Conservation (phyloP, 345 rosid genomes). For the Populus pruinosa region DNA sequence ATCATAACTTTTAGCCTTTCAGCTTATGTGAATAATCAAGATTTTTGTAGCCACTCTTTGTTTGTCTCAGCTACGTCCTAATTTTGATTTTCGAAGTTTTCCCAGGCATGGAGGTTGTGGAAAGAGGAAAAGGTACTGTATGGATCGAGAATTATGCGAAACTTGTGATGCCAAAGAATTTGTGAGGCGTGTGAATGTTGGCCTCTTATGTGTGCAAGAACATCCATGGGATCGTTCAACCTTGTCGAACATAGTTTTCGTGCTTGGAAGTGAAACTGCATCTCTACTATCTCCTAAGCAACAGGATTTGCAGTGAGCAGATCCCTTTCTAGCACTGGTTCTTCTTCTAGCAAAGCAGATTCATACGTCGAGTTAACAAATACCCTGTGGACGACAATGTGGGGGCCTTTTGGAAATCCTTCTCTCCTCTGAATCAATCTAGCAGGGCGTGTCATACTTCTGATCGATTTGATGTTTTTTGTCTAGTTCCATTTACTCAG, state of each 20-base stretch:
- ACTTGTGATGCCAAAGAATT: constrained; percentile 11
- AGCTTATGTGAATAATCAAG: constrained; percentile 9
- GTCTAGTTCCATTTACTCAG: not conserved
- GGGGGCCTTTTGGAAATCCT: not conserved
- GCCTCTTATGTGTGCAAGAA: constrained; percentile 35
- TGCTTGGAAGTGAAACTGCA: constrained; percentile 21
- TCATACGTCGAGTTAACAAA: not conserved
- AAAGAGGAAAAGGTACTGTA: constrained; percentile 11
- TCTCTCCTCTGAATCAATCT: not conserved
- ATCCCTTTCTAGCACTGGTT: not conserved
- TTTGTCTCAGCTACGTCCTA: not conserved
- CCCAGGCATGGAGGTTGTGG: constrained; percentile 24
- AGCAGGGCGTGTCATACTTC: not conserved
- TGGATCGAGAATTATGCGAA: constrained; percentile 11
- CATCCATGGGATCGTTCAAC: constrained; percentile 31
- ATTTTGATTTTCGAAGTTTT: not conserved
- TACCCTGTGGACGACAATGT: not conserved
- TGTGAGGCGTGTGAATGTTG: constrained; percentile 23
- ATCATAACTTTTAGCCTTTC: constrained; percentile 15
- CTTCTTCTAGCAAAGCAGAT: constrained; percentile 8
- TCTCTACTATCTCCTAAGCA: constrained; percentile 26
- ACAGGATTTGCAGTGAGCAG: constrained; percentile 23
- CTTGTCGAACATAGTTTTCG: constrained; percentile 21
- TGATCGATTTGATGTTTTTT: not conserved
- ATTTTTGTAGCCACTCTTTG: not conserved